phyloP scores from a whole-genome alignment of 2,329 filamentous ascomycete species.

The Hymenoscyphus albidus region DNA sequence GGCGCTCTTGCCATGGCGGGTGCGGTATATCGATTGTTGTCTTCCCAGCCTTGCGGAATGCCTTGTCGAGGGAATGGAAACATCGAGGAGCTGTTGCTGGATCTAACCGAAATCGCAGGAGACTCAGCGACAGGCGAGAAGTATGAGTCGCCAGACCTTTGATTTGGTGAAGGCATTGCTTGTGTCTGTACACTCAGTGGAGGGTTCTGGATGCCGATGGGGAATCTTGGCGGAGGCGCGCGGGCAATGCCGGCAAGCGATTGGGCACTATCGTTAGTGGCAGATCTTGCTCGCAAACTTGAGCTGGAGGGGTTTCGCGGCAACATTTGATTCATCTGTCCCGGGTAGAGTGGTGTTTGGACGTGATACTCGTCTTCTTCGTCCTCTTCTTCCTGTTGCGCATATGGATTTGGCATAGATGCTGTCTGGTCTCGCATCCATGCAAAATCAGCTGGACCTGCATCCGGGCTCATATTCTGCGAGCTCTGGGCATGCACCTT shows the following conservation, averaged over 20 bases:
- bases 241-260: constrained; percentile 55
- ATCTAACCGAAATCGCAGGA: constrained; percentile 64
- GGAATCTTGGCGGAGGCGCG: constrained; percentile 68
- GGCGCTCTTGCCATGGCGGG: constrained; percentile 78
- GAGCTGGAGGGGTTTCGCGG: constrained; percentile 69
- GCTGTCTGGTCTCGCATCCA: constrained; percentile 69
- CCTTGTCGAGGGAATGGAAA: constrained; percentile 76
- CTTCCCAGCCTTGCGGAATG: constrained; percentile 67
- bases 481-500: constrained; percentile 53
- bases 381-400: constrained; percentile 58
- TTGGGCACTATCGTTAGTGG: constrained; percentile 65
- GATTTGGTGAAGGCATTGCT: constrained; percentile 37
- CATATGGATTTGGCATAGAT: constrained; percentile 78
- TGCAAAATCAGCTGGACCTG: constrained; percentile 61
- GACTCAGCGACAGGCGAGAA: constrained; percentile 86
- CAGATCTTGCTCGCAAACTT: constrained; percentile 71
- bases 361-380: constrained; percentile 51
- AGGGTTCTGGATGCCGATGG: constrained; percentile 51
- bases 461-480: constrained; percentile 43
- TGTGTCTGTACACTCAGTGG: constrained; percentile 68
- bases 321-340: constrained; percentile 46
- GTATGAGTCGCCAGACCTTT: constrained; percentile 63
- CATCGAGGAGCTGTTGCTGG: constrained; percentile 71
- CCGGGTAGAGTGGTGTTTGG: constrained; percentile 35
- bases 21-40: constrained; percentile 80